Evolutionary conservation across 2,329 filamentous ascomycete genomes (phyloP).

Genomic region (Davidsoniella australis): DNA sequence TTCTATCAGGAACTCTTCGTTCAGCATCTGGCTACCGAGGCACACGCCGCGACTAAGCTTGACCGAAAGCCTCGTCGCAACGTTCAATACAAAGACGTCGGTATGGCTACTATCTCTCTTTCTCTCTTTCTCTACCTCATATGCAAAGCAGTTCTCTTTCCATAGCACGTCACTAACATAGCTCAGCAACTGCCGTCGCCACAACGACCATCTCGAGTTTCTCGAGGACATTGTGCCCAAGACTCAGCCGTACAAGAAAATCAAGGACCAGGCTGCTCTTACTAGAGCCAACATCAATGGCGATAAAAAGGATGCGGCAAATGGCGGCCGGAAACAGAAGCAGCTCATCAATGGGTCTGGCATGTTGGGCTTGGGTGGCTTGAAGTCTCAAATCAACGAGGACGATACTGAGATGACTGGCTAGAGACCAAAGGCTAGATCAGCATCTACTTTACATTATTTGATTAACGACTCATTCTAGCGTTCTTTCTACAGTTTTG

Average conservation of each 20-base stretch:
- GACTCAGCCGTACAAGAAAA: conserved; percentile 63
- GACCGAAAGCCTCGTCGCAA: conserved; percentile 86
- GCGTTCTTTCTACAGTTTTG: background rate
- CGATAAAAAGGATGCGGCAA: conserved; percentile 17
- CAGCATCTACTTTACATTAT: no score
- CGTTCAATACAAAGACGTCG: conserved; percentile 88
- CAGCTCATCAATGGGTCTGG: conserved; percentile 13
- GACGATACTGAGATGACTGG: conserved; percentile 41
- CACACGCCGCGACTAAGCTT: conserved; percentile 73
- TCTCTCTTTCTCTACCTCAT: background rate
- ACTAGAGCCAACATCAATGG: conserved; percentile 31
- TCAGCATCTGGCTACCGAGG: conserved; percentile 72
- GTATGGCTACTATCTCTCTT: conserved; percentile 27
- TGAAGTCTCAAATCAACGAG: conserved; percentile 31
- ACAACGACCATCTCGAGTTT: conserved; percentile 89
- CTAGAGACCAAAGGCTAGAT: conserved; percentile 18
- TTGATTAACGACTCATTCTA: background rate
- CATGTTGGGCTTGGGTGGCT: conserved; percentile 12
- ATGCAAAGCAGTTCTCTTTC: background rate
- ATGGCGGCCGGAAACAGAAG: conserved; percentile 12
- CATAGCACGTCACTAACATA: background rate
- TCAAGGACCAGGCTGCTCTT: conserved; percentile 45
- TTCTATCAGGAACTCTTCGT: conserved; percentile 74
- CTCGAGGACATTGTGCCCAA: conserved; percentile 79
- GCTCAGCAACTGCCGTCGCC: conserved; percentile 62